These are phyloP conservation scores for Clitopilus passeckerianus DNA, from an alignment of 768 basidiomycete genomes.

Conservation along the genomic window DNA sequence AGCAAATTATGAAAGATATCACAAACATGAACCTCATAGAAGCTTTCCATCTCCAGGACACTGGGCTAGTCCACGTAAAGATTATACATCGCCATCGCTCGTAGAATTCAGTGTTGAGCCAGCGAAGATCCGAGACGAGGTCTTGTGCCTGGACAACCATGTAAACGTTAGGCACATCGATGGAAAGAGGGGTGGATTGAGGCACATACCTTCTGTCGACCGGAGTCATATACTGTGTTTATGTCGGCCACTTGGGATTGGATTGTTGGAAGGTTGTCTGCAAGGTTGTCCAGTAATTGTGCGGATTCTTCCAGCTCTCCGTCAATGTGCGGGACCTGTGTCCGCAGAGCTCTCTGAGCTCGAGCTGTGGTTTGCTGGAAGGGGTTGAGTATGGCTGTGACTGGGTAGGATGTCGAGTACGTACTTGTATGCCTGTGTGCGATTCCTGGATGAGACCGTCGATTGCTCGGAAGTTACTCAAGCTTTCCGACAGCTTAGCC, in stretches of 20 bases:
- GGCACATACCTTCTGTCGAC: constrained; percentile 53
- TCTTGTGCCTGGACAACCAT: constrained; percentile 46
- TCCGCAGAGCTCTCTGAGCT: constrained; percentile 50
- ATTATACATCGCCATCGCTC: constrained; percentile 72
- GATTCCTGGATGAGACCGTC: constrained; percentile 67
- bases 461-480: constrained; percentile 73
- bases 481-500: constrained; percentile 62
- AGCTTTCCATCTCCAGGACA: constrained; percentile 66
- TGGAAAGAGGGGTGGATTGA: background rate
- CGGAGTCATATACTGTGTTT: constrained; percentile 64
- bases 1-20: constrained; percentile 50
- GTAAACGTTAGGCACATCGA: constrained; percentile 1
- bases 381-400: background rate
- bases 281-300: constrained; percentile 51
- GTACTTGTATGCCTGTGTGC: constrained; percentile 53
- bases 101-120: constrained; percentile 77
- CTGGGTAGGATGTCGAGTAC: constrained; percentile 9
- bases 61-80: constrained; percentile 68
- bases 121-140: constrained; percentile 60
- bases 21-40: constrained; percentile 59
- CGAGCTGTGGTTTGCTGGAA: constrained; percentile 52
- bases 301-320: constrained; percentile 58
- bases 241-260: constrained; percentile 60
- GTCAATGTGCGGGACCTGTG: constrained; percentile 60
- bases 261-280: constrained; percentile 54